Evolutionary conservation across 805 yeast species (phyloP).

Genomic region (Metschnikowia dekortorum): DNA sequence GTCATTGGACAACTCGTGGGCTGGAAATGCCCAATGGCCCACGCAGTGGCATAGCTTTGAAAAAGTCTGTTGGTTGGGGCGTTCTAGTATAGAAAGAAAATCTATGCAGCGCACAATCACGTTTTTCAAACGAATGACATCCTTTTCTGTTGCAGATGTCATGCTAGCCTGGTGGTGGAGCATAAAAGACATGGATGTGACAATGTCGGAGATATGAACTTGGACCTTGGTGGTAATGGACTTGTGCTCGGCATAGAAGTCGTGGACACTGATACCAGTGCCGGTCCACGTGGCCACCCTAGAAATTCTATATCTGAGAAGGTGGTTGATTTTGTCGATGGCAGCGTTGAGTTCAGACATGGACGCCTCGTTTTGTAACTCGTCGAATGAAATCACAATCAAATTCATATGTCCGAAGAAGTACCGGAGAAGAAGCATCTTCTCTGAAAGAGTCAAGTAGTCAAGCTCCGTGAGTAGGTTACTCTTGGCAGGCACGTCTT

Average conservation of each 20-base stretch:
- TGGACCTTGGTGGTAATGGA: slow-evolving; percentile 4
- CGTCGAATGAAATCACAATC: slow-evolving; percentile 19
- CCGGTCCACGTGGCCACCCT: slow-evolving; percentile 44
- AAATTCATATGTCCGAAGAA: slow-evolving; percentile 37
- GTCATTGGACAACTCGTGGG: slow-evolving; percentile 59
- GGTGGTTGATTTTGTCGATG: slow-evolving; percentile 20
- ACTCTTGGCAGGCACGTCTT: slow-evolving; percentile 2
- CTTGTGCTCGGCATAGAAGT: slow-evolving; percentile 10
- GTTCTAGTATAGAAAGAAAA: slow-evolving; percentile 25
- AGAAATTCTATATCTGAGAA: slow-evolving; percentile 30
- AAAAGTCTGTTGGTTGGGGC: slow-evolving; percentile 22
- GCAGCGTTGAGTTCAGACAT: slow-evolving; percentile 17
- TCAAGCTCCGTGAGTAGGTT: slow-evolving; percentile 18
- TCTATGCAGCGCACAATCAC: slow-evolving; percentile 27
- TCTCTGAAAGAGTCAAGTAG: slow-evolving; percentile 23
- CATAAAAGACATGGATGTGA: slow-evolving; percentile 35
- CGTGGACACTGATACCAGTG: slow-evolving; percentile 21
- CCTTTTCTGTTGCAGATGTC: slow-evolving; percentile 19
- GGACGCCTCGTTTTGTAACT: slow-evolving; percentile 7
- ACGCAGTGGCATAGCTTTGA: slow-evolving; percentile 37
- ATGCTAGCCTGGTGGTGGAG: slow-evolving; percentile 25
- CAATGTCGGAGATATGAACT: slow-evolving; percentile 19
- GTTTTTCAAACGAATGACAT: slow-evolving; percentile 22
- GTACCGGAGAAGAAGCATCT: slow-evolving; percentile 29
- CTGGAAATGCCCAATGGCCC: slow-evolving; percentile 66